Conservation (phyloP, 2,329 filamentous ascomycete species). For the Colletotrichum kahawae region DNA sequence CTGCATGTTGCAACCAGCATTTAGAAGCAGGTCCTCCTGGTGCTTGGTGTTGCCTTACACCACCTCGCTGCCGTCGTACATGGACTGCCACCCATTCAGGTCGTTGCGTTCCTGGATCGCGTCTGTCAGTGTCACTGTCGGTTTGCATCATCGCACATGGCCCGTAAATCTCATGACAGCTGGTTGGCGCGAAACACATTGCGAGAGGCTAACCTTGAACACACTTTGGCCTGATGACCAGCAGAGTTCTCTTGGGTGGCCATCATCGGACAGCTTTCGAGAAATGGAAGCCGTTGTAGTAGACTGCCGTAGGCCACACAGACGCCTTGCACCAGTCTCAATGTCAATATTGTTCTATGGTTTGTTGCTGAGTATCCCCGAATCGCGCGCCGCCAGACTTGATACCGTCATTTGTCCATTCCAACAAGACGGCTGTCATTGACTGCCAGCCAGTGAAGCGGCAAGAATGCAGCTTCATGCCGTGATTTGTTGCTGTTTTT, state of each 20-base stretch:
- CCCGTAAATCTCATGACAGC: neutral
- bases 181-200: neutral
- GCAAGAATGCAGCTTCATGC: neutral
- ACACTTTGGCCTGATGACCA: neutral
- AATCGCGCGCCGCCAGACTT: neutral
- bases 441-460: neutral
- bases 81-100: neutral
- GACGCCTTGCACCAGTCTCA: neutral
- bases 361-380: neutral
- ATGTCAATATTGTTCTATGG: neutral
- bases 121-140: neutral
- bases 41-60: neutral
- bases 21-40: neutral
- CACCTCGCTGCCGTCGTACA: neutral
- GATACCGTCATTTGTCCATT: neutral
- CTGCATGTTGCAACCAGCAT: neutral
- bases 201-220: conserved; percentile 1
- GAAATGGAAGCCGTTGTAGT: neutral
- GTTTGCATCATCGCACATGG: neutral
- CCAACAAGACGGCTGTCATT: neutral
- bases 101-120: neutral
- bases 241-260: neutral
- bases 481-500: neutral
- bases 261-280: neutral
- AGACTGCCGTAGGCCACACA: neutral